A percentile compares a stretch with the other conserved stretches of the same genome.
Evolutionary conservation across 805 yeast genomes (phyloP).

Genomic region (Metschnikowia lochheadii): DNA sequence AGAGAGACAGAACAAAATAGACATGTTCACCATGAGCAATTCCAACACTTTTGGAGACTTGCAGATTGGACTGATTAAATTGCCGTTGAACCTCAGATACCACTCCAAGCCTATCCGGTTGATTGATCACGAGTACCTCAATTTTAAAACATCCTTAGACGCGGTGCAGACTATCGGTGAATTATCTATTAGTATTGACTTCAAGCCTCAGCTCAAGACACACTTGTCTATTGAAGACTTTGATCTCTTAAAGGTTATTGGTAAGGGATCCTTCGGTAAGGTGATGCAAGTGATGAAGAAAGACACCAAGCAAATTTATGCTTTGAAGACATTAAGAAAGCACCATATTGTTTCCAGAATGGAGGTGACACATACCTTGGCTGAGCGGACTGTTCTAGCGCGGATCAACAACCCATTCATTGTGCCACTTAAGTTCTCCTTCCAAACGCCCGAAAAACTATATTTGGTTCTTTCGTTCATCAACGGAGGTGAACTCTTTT

Average conservation of each 20-base stretch:
- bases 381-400: constrained; percentile 93
- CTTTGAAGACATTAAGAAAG: constrained; percentile 88
- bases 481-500: constrained; percentile 95
- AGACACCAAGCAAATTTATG: constrained; percentile 92
- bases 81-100: constrained; percentile 54
- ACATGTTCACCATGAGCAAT: constrained; percentile 32
- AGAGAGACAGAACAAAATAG: constrained; percentile 26
- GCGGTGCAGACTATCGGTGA: constrained; percentile 42
- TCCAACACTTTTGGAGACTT: constrained; percentile 56
- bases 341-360: constrained; percentile 90
- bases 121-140: constrained; percentile 54
- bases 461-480: constrained; percentile 88
- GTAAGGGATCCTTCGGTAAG: constrained; percentile 97
- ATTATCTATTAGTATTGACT: constrained; percentile 62
- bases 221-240: constrained; percentile 86
- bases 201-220: constrained; percentile 57
- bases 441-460: constrained; percentile 94
- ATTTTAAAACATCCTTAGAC: constrained; percentile 41
- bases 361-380: constrained; percentile 94
- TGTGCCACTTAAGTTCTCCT: constrained; percentile 92
- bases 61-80: constrained; percentile 65
- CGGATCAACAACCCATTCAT: constrained; percentile 92
- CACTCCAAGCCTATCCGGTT: constrained; percentile 51
- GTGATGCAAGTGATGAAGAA: constrained; percentile 98
- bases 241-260: constrained; percentile 89